phyloP scores from a whole-genome alignment of 345 rosid species.

The Crucihimalaya himalaica region DNA sequence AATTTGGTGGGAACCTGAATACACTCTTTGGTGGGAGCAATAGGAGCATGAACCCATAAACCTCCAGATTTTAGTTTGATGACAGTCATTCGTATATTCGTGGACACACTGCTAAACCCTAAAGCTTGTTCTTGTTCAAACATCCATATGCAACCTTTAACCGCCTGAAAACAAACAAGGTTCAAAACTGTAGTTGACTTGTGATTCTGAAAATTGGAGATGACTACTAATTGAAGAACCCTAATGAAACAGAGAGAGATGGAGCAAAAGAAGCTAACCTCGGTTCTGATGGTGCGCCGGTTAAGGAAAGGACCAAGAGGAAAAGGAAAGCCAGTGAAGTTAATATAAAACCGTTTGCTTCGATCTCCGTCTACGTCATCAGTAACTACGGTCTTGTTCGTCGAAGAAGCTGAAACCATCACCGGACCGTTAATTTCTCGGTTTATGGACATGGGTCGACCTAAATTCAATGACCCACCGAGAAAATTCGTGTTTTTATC shows the following conservation, averaged over 20 bases:
- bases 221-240: not conserved
- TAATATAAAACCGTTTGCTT: conserved; percentile 68
- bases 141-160: conserved; percentile 87
- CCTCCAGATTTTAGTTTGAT: conserved; percentile 97
- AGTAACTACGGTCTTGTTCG: conserved; percentile 37
- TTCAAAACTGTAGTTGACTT: not conserved
- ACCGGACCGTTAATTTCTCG: conserved; percentile 44
- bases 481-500: conserved; percentile 48
- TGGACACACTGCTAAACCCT: conserved; percentile 96
- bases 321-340: conserved; percentile 92
- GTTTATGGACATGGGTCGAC: conserved; percentile 42
- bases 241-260: not conserved
- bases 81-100: conserved; percentile 92
- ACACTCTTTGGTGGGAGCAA: conserved; percentile 98
- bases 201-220: not conserved
- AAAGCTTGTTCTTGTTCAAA: conserved; percentile 98
- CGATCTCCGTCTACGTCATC: conserved; percentile 30
- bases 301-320: conserved; percentile 98
- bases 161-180: conserved; percentile 52
- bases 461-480: conserved; percentile 53
- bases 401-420: conserved; percentile 54
- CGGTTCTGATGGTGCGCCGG: conserved; percentile 83
- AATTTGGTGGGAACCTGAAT: conserved; percentile 54
- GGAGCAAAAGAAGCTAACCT: conserved; percentile 49
- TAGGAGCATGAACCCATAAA: conserved; percentile 98